Conservation (phyloP, 164 flowering plant species). For the Cinnamomum micranthum region DNA sequence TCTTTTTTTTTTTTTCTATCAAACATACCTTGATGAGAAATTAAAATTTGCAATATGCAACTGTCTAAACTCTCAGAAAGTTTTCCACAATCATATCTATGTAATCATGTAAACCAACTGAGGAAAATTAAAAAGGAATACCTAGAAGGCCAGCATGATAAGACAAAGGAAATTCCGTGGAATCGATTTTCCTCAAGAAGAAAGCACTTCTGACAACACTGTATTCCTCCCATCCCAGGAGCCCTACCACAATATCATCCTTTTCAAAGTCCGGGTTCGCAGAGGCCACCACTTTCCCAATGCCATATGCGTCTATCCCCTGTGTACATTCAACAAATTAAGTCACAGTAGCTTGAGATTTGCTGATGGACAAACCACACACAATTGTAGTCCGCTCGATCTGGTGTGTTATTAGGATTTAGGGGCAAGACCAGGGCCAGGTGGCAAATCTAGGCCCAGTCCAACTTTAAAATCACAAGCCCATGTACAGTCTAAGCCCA, state of each 20-base stretch:
- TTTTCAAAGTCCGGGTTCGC: constrained; percentile 41
- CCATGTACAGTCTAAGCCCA: too few species aligned
- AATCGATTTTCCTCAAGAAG: constrained; percentile 43
- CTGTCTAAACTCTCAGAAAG: too few species aligned
- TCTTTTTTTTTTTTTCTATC: too few species aligned
- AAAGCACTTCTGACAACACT: constrained; percentile 23
- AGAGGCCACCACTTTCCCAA: constrained; percentile 67
- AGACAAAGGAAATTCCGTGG: constrained; percentile 57
- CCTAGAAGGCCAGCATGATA: constrained; percentile 65
- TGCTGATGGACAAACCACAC: too few species aligned
- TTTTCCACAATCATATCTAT: background rate
- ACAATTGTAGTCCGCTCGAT: too few species aligned
- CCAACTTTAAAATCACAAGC: background rate
- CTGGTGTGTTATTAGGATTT: too few species aligned
- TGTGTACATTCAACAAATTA: constrained; percentile 12
- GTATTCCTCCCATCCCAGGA: constrained; percentile 59
- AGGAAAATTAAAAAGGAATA: constrained; percentile 10
- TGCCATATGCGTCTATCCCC: constrained; percentile 52
- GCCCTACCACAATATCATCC: constrained; percentile 61
- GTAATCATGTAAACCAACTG: background rate
- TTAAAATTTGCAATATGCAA: too few species aligned
- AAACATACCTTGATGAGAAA: too few species aligned
- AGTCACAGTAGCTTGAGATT: too few species aligned
- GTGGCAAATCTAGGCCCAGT: background rate
- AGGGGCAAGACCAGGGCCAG: too few species aligned